These are phyloP conservation scores for Blastocystis sp. DNA, from an alignment of 352 stramenopile species.

Conservation along the genomic window DNA sequence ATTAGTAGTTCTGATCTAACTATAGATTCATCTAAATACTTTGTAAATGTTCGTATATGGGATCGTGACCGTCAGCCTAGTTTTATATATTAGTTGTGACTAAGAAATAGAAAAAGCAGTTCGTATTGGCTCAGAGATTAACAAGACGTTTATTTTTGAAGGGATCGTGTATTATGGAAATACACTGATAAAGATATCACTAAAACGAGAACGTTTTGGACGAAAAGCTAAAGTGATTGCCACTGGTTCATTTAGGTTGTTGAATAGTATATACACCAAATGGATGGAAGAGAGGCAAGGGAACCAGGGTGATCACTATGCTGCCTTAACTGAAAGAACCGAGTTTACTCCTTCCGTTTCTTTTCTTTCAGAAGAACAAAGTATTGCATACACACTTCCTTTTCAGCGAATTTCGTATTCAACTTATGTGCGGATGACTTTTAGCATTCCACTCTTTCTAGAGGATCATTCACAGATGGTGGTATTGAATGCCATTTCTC, in stretches of 20 bases:
- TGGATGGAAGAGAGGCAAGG: constrained; percentile 30
- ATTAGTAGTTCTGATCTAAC: neutral
- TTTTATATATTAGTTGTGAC: neutral
- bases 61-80: neutral
- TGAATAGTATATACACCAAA: constrained; percentile 36
- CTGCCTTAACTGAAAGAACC: neutral
- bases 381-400: constrained; percentile 29
- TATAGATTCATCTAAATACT: constrained; percentile 18
- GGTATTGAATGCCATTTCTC: neutral
- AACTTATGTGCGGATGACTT: neutral
- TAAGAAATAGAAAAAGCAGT: neutral
- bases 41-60: constrained; percentile 15
- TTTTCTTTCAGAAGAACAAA: neutral
- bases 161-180: constrained; percentile 56
- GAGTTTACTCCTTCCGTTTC: neutral
- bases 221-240: neutral
- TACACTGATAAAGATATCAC: neutral
- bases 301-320: neutral
- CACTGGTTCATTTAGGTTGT: neutral
- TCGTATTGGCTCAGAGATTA: neutral
- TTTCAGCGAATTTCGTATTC: neutral
- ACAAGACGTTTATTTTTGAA: constrained; percentile 49
- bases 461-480: neutral
- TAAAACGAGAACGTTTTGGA: neutral
- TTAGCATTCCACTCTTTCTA: neutral